A percentile compares a stretch with the other conserved stretches of the same genome.
These are phyloP conservation scores for Triglochin maritima DNA, from an alignment of 106 monocot species.

Conservation along the genomic window DNA sequence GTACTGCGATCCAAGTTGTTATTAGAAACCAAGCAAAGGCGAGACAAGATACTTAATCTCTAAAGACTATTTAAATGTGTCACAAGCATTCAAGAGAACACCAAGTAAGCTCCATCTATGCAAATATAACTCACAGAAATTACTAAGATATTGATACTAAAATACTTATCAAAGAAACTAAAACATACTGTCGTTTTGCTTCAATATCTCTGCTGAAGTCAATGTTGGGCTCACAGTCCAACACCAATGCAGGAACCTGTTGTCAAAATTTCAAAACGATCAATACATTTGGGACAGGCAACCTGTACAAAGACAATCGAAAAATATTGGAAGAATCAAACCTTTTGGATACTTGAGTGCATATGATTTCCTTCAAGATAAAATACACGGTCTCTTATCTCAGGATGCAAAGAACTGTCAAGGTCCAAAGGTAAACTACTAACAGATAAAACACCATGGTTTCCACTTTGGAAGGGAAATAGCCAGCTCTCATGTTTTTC, in stretches of 20 bases:
- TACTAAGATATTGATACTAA: neutral
- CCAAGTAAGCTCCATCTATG: neutral
- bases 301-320: neutral
- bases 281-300: neutral
- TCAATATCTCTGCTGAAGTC: constrained; percentile 88
- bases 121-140: neutral
- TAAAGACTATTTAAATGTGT: neutral
- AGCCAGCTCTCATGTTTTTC: constrained; percentile 99
- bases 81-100: neutral
- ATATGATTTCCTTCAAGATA: constrained; percentile 89
- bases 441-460: constrained; percentile 71
- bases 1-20: no score
- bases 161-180: neutral
- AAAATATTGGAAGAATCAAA: constrained; percentile 4
- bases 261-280: neutral
- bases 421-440: constrained; percentile 55
- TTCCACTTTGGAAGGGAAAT: constrained; percentile 60
- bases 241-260: constrained; percentile 92
- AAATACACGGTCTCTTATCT: constrained; percentile 83
- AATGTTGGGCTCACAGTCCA: constrained; percentile 98
- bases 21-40: no score
- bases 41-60: no score
- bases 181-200: constrained; percentile 82
- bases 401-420: constrained; percentile 71
- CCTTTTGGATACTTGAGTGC: constrained; percentile 96